A percentile compares a stretch with the other conserved stretches of the same genome.
phyloP scores from a whole-genome alignment of 441 rosid genomes.

The Monsonia emarginata region DNA sequence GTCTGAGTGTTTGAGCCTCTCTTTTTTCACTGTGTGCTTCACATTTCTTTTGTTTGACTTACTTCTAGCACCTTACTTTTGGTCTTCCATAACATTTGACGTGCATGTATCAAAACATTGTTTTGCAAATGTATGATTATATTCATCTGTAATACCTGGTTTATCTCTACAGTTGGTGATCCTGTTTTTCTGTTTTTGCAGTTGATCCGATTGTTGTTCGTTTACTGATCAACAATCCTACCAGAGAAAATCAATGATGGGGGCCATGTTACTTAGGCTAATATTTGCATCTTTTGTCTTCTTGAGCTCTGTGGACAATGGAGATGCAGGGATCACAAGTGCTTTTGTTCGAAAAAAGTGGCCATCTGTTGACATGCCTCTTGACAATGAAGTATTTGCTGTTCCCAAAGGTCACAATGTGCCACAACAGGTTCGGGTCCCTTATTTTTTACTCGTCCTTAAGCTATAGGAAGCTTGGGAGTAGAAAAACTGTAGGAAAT shows the following conservation, averaged over 20 bases:
- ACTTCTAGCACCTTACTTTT: not conserved
- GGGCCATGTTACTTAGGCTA: conserved; percentile 21
- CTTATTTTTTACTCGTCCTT: not conserved
- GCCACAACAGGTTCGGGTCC: conserved; percentile 47
- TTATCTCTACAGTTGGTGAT: not conserved
- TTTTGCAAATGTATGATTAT: too few relatives aligned
- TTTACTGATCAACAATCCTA: conserved; percentile 21
- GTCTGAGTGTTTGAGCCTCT: not conserved
- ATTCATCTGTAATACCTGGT: not conserved
- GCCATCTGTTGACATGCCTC: conserved; percentile 58
- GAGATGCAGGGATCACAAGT: conserved; percentile 44
- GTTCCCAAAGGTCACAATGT: conserved; percentile 56
- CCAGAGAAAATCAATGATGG: conserved; percentile 23
- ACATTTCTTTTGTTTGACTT: not conserved
- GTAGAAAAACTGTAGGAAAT: not conserved
- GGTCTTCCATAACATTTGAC: not conserved
- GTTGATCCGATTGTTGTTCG: conserved; percentile 16
- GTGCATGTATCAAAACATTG: too few relatives aligned
- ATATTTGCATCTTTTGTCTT: conserved; percentile 27
- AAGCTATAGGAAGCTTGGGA: not conserved
- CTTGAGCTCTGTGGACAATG: conserved; percentile 26
- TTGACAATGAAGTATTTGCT: conserved; percentile 42
- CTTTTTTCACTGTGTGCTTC: not conserved
- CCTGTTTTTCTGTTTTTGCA: conserved; percentile 6
- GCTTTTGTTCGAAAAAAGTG: conserved; percentile 42